Conservation (phyloP, 768 basidiomycete species). For the Porpolomopsis calyptriformis region DNA sequence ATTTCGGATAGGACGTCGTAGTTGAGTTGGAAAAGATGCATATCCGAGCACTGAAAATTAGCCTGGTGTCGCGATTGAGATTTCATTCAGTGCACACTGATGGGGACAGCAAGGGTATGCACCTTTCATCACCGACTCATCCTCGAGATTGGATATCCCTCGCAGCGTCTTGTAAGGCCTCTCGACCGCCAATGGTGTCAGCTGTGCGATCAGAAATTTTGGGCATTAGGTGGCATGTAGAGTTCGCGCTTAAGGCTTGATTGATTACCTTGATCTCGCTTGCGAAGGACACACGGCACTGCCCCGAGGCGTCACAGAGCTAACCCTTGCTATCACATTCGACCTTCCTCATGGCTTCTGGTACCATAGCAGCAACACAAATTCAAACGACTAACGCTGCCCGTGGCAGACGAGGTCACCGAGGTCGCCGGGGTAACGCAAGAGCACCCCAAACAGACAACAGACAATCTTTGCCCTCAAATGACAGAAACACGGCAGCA, state of each 20-base stretch:
- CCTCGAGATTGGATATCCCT: neutral
- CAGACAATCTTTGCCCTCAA: neutral
- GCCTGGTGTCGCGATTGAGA: neutral
- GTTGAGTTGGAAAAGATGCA: neutral
- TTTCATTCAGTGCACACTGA: neutral
- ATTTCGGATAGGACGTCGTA: constrained; percentile 1
- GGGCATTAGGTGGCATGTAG: neutral
- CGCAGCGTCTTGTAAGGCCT: neutral
- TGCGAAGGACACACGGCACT: too few species aligned
- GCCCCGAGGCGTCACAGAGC: too few species aligned
- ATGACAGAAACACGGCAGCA: neutral
- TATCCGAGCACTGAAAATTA: neutral
- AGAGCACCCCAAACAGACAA: neutral
- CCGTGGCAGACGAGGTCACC: neutral
- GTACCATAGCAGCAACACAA: neutral
- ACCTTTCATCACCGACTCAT: neutral
- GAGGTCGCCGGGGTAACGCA: neutral
- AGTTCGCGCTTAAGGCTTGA: neutral
- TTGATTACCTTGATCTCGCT: too few species aligned
- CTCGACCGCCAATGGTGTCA: neutral
- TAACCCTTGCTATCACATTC: too few species aligned
- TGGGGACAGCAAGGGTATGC: neutral
- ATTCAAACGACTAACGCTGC: neutral
- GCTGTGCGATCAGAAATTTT: neutral
- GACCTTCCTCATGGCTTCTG: neutral